Conservation (phyloP, 2,329 filamentous ascomycete species). For the Sporothrix luriei region DNA sequence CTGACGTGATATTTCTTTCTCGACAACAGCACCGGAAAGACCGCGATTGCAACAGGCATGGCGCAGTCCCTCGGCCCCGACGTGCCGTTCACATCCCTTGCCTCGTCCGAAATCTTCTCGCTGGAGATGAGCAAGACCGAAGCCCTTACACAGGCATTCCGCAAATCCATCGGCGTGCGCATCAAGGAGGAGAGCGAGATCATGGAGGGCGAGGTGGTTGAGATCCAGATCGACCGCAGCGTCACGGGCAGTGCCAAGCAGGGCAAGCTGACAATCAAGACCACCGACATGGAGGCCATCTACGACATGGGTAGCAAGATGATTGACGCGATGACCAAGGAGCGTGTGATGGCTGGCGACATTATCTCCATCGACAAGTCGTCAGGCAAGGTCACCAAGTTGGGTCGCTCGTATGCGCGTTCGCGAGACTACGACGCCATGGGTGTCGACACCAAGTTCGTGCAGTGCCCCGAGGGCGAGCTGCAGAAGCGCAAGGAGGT, state of each 20-base stretch:
- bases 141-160: conserved; percentile 96
- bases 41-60: conserved; percentile 98
- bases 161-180: conserved; percentile 94
- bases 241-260: conserved; percentile 97
- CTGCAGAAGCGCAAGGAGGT: conserved; percentile 96
- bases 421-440: conserved; percentile 98
- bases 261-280: conserved; percentile 99
- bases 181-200: conserved; percentile 99
- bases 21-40: conserved; percentile 83
- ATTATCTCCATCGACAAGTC: conserved; percentile 99
- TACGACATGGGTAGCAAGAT: conserved; percentile 99
- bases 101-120: conserved; percentile 96
- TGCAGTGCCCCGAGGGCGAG: conserved; percentile 96
- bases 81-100: conserved; percentile 94
- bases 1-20: neutral
- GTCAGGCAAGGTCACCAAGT: conserved; percentile 95
- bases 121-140: conserved; percentile 99
- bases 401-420: conserved; percentile 90
- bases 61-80: conserved; percentile 91
- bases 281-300: conserved; percentile 98
- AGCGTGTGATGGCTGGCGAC: conserved; percentile 97
- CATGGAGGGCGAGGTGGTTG: conserved; percentile 97
- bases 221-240: conserved; percentile 97
- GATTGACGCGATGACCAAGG: conserved; percentile 99
- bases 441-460: conserved; percentile 96